Conservation (phyloP, 208 protist genomes). For the Angomonas ambiguus region DNA sequence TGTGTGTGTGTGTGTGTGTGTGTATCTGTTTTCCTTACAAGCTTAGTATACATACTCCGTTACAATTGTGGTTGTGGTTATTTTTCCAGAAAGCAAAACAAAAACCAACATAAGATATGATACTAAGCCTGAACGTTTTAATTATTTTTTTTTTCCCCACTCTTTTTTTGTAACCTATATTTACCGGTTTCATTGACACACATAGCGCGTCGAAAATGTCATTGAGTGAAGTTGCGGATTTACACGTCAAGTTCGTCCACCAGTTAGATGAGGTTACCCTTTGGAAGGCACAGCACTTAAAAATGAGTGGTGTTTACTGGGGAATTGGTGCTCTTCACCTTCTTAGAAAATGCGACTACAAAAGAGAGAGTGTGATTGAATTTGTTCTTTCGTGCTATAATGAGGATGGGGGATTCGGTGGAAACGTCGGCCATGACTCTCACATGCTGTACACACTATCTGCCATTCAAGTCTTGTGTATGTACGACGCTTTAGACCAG, state of each 20-base stretch:
- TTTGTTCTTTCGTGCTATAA: slow-evolving; percentile 94
- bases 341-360: slow-evolving; percentile 68
- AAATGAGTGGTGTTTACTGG: slow-evolving; percentile 98
- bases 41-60: no score
- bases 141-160: no score
- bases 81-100: no score
- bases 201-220: background rate
- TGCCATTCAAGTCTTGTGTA: slow-evolving; percentile 93
- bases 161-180: background rate
- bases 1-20: no score
- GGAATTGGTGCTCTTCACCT: slow-evolving; percentile 86
- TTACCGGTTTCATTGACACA: background rate
- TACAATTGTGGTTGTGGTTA: no score
- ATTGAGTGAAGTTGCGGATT: slow-evolving; percentile 48
- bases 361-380: slow-evolving; percentile 81
- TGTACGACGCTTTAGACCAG: slow-evolving; percentile 64
- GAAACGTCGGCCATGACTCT: slow-evolving; percentile 95
- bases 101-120: no score
- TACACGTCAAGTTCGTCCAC: slow-evolving; percentile 76
- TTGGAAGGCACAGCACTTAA: slow-evolving; percentile 95
- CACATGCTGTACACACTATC: slow-evolving; percentile 98
- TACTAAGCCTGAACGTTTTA: no score
- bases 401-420: slow-evolving; percentile 96
- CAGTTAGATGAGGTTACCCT: slow-evolving; percentile 76
- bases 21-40: no score